A percentile compares a stretch with the other conserved stretches of the same genome.
Evolutionary conservation across 768 basidiomycete species (phyloP).

Genomic region (Flagelloscypha sp.): DNA sequence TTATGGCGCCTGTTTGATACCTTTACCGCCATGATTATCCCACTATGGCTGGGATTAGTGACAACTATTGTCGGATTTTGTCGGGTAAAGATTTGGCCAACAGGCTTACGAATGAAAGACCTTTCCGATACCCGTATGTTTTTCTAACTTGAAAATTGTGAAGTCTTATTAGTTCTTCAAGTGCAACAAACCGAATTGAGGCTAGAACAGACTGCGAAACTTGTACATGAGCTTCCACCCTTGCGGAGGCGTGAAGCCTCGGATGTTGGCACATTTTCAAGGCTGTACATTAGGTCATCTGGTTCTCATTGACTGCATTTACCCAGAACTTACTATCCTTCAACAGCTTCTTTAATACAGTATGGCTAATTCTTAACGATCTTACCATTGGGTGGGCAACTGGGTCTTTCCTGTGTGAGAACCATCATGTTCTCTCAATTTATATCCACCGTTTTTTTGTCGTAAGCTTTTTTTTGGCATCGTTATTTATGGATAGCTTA

Average conservation of each 20-base stretch:
- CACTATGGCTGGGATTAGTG: slow-evolving; percentile 1
- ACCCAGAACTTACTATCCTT: not conserved
- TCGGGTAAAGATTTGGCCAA: slow-evolving; percentile 1
- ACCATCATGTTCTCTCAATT: slow-evolving; percentile 42
- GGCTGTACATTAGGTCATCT: slow-evolving; percentile 60
- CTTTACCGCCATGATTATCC: too few relatives aligned
- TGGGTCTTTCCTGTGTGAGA: slow-evolving; percentile 63
- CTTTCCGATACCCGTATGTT: slow-evolving; percentile 32
- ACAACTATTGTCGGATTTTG: slow-evolving; percentile 3
- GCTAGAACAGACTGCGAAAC: slow-evolving; percentile 37
- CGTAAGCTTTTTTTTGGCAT: not conserved
- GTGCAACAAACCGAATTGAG: slow-evolving; percentile 59
- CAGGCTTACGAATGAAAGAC: too few relatives aligned
- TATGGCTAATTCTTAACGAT: slow-evolving; percentile 91
- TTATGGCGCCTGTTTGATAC: not conserved
- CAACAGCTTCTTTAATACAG: slow-evolving; percentile 76
- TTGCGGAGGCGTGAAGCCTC: slow-evolving; percentile 27
- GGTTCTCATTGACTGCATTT: not conserved
- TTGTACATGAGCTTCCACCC: slow-evolving; percentile 32
- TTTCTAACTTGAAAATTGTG: slow-evolving; percentile 1
- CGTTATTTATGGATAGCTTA: not conserved
- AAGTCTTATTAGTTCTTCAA: slow-evolving; percentile 14
- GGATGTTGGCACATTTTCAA: slow-evolving; percentile 35
- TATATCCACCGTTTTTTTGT: not conserved
- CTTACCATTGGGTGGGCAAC: slow-evolving; percentile 74